These are phyloP conservation scores for Barnettozyma californica DNA, from an alignment of 805 yeast species.

Conservation along the genomic window DNA sequence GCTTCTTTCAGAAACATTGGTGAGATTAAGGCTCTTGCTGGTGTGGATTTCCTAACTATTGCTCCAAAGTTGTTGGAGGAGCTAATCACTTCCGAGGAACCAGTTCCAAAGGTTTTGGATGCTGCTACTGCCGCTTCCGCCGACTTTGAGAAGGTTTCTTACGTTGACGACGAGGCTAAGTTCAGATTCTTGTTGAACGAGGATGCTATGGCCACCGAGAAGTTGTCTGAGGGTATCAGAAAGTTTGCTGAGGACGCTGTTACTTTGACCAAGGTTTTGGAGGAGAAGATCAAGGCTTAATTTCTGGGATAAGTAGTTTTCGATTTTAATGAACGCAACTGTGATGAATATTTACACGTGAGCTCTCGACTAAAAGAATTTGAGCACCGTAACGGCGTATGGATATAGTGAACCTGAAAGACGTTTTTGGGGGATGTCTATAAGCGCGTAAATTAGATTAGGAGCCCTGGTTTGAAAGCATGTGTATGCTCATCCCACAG, in stretches of 20 bases:
- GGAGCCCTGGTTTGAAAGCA: too few species aligned
- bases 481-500: too few species aligned
- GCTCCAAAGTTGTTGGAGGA: conserved; percentile 90
- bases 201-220: conserved; percentile 98
- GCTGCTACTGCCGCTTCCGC: conserved; percentile 55
- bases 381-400: too few species aligned
- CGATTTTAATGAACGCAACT: background rate
- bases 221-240: conserved; percentile 97
- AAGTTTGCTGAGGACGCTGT: conserved; percentile 90
- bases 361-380: too few species aligned
- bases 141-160: conserved; percentile 66
- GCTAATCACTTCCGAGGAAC: conserved; percentile 68
- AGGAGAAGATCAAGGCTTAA: conserved; percentile 46
- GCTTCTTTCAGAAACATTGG: conserved; percentile 98
- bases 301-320: background rate
- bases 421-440: too few species aligned
- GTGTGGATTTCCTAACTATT: conserved; percentile 93
- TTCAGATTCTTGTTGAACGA: conserved; percentile 92
- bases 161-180: conserved; percentile 75
- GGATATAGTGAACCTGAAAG: too few species aligned
- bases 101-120: conserved; percentile 79
- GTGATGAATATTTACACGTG: background rate
- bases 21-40: conserved; percentile 95
- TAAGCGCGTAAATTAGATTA: too few species aligned
- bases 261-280: conserved; percentile 65